Evolutionary conservation across 2,329 filamentous ascomycete species (phyloP).

Genomic region (Talaromyces funiculosus): DNA sequence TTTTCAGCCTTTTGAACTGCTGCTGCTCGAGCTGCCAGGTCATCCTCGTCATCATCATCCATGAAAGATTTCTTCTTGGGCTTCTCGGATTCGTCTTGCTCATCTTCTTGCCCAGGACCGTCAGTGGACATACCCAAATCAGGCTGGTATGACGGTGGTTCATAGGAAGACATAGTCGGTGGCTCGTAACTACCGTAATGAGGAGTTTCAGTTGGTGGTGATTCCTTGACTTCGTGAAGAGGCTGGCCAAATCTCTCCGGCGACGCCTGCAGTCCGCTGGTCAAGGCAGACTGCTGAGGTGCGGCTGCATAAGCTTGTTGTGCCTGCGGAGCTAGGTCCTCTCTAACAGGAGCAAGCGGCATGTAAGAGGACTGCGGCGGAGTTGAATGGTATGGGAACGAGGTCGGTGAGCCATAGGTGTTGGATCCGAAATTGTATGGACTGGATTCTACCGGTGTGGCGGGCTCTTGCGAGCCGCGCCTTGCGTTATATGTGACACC

Average conservation of each 20-base stretch:
- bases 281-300: conserved; percentile 21
- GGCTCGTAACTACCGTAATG: conserved; percentile 32
- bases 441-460: conserved; percentile 28
- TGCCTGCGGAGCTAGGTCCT: conserved; percentile 27
- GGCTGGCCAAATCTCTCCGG: conserved; percentile 21
- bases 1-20: conserved; percentile 55
- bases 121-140: conserved; percentile 26
- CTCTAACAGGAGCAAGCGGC: conserved; percentile 37
- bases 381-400: conserved; percentile 30
- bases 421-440: conserved; percentile 26
- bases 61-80: conserved; percentile 73
- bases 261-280: conserved; percentile 25
- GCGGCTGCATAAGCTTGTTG: conserved; percentile 19
- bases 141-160: conserved; percentile 35
- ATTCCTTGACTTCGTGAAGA: conserved; percentile 17
- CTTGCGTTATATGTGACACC: conserved; percentile 30
- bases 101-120: conserved; percentile 48
- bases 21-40: conserved; percentile 52
- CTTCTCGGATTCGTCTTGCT: conserved; percentile 53
- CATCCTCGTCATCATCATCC: conserved; percentile 71
- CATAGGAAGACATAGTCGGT: conserved; percentile 27
- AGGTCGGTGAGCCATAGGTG: conserved; percentile 28
- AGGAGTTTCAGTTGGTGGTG: conserved; percentile 17
- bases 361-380: conserved; percentile 35
- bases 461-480: conserved; percentile 34